Evolutionary conservation across 2,329 filamentous ascomycete species (phyloP), one percentile per base, ranked within the genome.

Genomic region (Leptographium procerum): DNA sequence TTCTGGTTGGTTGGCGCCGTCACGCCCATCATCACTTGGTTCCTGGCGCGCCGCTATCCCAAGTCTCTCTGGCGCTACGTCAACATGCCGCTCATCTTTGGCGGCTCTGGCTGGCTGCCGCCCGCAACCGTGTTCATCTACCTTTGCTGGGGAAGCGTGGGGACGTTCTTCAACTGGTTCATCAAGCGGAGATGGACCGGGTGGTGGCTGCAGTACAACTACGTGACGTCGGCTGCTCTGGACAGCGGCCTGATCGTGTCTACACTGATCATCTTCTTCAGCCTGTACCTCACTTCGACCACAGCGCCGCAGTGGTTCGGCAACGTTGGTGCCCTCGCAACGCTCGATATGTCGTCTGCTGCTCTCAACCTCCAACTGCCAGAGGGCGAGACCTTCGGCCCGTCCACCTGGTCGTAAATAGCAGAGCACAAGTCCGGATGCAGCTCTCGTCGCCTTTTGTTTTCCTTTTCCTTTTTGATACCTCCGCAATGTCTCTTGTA

Each of bases 191-290:
- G 80, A 61, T 86, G 79, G 71, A 80, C 77, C 4, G 86, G 84
- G 36, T 89, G 86, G 87, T 90, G 87, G 87, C 74, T 86, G 69
- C 83, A 85, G 69, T 90, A 88, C 73, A 89, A 90, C 73, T 90
- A 89, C 68, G 78, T 89, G 66, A 82, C 85, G 0, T 88, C 85
- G 24, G 86, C 86, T 0, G 87, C 83, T 1, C 73, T 90, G 43
- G 87, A 89, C 68, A 81, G 80, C 54, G 86, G 86, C 6, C 75
- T 88, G 6, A 82, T 85, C 14, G 69, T 89, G 24, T 80, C 78
- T 36, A 85, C 85, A 0, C 78, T 90, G 40, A 69, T 89, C 59
- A 85, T 89, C 59, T 88, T 90, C 73, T 82, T 88, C 64, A 78
- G 83, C 1, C 71, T 90, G 31, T 82, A 83, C 58, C 68, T 89